Evolutionary conservation across 2,329 filamentous ascomycete genomes (phyloP), one percentile per base, ranked within the genome.

Genomic region (Pleoardoris graminearum): DNA sequence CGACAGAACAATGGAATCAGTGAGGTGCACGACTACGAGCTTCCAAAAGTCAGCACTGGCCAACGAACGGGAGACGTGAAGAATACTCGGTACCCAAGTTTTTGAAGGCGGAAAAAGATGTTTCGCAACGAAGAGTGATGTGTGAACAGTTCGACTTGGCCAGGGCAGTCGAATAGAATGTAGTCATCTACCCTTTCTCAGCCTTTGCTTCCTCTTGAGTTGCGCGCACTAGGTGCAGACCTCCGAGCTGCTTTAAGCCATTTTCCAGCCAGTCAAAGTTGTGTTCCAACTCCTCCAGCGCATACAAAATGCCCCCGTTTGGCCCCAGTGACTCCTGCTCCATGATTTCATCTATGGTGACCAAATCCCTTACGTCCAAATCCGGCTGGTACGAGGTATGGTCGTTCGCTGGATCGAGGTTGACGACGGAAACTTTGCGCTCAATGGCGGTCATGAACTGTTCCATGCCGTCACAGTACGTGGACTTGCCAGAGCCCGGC

Each of bases 391-490:
- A 99, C 56, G 85, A 89, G 1, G 91, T 94, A 54, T 88, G 86
- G 68, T 97, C 93, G 79, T 99, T 99, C 49, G 94, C 94, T 22
- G 94, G 94, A 76, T 99, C 94, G 60, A 99, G 87, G 72, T 99
- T 99, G 53, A 97, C 90, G 32, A 97, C 86, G 14, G 91, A 95
- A 79, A 91, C 96, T 74, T 95, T 92, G 51, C 94, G 88, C 55
- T 92, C 91, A 71, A 99, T 96, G 58, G 94, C 93, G 60, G 88
- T 88, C 82, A 97, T 88, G 78, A 99, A 99, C 77, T 99, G 94
- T 70, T 97, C 90, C 89, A 99, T 96, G 70, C 94, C 94, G 85
- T 97, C 91, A 80, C 93, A 97, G 73, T 96, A 97, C 7, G 94
- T 99, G 60, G 91, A 97, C 78, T 99, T 99, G 55, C 94, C 94